phyloP scores from a whole-genome alignment of 1,284 basidiomycete genomes.

The Microbotryum saponariae region DNA sequence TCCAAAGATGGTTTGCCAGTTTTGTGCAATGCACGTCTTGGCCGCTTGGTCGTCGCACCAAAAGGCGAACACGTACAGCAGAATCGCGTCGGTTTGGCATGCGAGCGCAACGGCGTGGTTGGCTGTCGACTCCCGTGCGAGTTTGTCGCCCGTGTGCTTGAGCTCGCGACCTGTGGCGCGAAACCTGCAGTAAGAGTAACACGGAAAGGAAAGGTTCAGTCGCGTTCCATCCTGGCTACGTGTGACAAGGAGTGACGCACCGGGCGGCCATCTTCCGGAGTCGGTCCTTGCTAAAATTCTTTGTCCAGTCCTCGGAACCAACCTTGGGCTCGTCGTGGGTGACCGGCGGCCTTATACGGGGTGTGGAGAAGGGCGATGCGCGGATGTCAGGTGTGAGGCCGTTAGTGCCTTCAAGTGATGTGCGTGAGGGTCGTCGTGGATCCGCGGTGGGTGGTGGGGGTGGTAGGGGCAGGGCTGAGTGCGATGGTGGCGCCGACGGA shows the following conservation, averaged over 20 bases:
- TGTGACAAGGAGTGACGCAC: neutral
- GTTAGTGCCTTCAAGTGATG: too few relatives aligned
- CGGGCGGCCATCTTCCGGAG: conserved; percentile 17
- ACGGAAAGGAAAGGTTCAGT: neutral
- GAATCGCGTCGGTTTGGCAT: conserved; percentile 46
- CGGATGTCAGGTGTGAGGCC: too few relatives aligned
- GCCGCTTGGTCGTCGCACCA: conserved; percentile 46
- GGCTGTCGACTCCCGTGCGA: conserved; percentile 17
- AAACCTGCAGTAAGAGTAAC: conserved; percentile 14
- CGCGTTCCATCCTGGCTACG: too few relatives aligned
- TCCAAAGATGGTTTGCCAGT: conserved; percentile 35
- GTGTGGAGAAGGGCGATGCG: too few relatives aligned
- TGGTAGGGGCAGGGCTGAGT: too few relatives aligned
- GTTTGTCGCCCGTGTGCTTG: conserved; percentile 40
- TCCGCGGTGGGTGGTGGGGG: too few relatives aligned
- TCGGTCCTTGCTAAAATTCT: conserved; percentile 23
- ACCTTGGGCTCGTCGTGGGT: too few relatives aligned
- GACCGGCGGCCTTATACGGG: too few relatives aligned
- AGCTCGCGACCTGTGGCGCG: conserved; percentile 35
- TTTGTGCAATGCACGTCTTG: conserved; percentile 16
- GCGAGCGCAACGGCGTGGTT: conserved; percentile 39
- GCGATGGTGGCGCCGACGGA: too few relatives aligned
- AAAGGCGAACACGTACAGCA: conserved; percentile 47
- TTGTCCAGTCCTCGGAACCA: conserved; percentile 16
- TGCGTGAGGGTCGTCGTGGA: too few relatives aligned